Base-by-base conservation (phyloP, 2,329 filamentous ascomycete genomes). In the Aspergillus ustus region DNA sequence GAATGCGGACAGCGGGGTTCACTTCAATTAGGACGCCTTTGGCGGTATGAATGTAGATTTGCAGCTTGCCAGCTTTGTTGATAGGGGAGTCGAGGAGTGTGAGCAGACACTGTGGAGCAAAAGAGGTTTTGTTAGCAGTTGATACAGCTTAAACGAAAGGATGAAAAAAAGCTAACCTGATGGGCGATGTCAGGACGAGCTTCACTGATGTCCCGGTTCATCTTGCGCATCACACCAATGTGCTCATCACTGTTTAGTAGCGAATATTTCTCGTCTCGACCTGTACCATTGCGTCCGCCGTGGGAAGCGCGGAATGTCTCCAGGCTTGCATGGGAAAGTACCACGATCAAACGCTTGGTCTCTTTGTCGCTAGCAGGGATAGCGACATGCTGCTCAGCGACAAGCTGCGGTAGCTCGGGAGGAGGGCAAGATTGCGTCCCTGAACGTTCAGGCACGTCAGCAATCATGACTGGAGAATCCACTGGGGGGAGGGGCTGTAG, bases 211-310 rank as follows among this genome's bases (percentile, higher is more conserved):
- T 99, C 95, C 70, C 95, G 87, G 77, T 96, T 96, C 94, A 98
- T 98, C 84, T 98, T 99, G 73, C 95, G 90, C 93, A 99, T 97
- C 67, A 98, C 91, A 65, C 95, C 95, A 70, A 99, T 99, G 77
- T 99, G 95, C 80, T 99, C 95, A 75, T 99, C 95, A 79, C 93
- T 97, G 84, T 99, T 99, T 73, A 99, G 88, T 56, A 99, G 84
- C 64, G 94, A 96, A 80, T 96, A 99, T 79, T 98, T 98, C 77
- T 97, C 94, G 72, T 97, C 93, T 55, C 91, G 87, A 34, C 74
- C 82, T 76, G 87, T 79, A 80, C 89, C 80, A 75, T 86, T 77
- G 74, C 84, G 77, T 19, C 89, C 86, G 63, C 89, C 89, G 68
- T 92, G 89, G 20, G 91, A 91, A 1, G 95, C 91, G 77, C 96